A percentile compares a stretch with the other conserved stretches of the same genome.
Conservation (phyloP, 2,329 filamentous ascomycete species). For the Hymenoscyphus fructigenus region DNA sequence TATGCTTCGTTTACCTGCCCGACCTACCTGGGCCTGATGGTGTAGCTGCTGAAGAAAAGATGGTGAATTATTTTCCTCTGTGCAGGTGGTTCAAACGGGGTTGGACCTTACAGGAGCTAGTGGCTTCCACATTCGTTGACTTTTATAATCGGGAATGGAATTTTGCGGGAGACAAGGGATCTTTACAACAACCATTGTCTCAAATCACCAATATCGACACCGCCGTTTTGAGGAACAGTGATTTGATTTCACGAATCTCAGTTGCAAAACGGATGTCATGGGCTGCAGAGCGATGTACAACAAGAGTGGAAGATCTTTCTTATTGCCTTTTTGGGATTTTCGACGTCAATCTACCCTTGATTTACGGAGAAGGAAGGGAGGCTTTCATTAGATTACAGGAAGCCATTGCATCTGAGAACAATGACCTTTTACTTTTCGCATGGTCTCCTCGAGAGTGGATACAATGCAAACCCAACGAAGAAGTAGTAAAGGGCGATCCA, state of each 20-base stretch:
- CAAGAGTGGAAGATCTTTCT: not conserved
- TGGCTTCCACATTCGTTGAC: not conserved
- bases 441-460: not conserved
- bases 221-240: not conserved
- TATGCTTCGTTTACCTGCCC: not conserved
- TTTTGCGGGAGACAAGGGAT: not conserved
- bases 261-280: slow-evolving; percentile 1
- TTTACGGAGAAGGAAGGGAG: not conserved
- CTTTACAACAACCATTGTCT: not conserved
- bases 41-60: not conserved
- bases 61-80: not conserved
- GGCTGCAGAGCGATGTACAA: not conserved
- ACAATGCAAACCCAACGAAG: too few species aligned
- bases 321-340: not conserved
- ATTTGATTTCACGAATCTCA: not conserved
- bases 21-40: not conserved
- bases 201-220: not conserved
- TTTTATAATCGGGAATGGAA: slow-evolving; percentile 1
- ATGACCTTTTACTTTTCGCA: not conserved
- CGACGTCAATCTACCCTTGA: not conserved
- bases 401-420: not conserved
- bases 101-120: not conserved
- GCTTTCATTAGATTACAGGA: not conserved
- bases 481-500: too few species aligned
- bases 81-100: not conserved